Evolutionary conservation across 2,329 filamentous ascomycete species (phyloP).

Genomic region (Colletotrichum sp.): DNA sequence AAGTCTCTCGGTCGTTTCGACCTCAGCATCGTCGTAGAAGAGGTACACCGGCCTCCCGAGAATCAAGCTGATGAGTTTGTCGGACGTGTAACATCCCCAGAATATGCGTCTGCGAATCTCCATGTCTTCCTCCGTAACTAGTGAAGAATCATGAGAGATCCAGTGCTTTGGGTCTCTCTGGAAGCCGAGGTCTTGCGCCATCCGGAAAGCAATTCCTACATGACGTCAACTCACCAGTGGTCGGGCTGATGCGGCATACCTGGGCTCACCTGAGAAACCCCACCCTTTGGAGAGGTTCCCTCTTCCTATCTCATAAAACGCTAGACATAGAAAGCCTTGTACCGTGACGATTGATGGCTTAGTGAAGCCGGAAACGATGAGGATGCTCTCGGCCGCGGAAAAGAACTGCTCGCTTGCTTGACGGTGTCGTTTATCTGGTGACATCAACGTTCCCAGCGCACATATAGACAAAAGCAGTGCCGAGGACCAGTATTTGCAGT

Average conservation of each 20-base stretch:
- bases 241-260: neutral
- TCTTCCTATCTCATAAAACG: slow-evolving; percentile 31
- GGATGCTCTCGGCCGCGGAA: slow-evolving; percentile 27
- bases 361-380: slow-evolving; percentile 25
- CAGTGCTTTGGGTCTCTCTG: slow-evolving; percentile 30
- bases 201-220: slow-evolving; percentile 32
- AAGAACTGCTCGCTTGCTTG: slow-evolving; percentile 25
- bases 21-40: slow-evolving; percentile 14
- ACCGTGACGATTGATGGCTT: slow-evolving; percentile 27
- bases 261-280: slow-evolving; percentile 27
- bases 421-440: neutral
- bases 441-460: slow-evolving; percentile 26
- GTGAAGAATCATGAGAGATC: slow-evolving; percentile 22
- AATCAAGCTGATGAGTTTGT: slow-evolving; percentile 27
- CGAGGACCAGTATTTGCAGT: slow-evolving; percentile 31
- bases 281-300: slow-evolving; percentile 32
- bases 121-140: slow-evolving; percentile 24
- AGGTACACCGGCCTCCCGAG: slow-evolving; percentile 22
- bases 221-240: neutral
- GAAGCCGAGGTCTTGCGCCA: slow-evolving; percentile 33
- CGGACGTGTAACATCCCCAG: slow-evolving; percentile 33
- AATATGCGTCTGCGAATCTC: slow-evolving; percentile 32
- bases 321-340: slow-evolving; percentile 29
- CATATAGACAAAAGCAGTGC: slow-evolving; percentile 27
- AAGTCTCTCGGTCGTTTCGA: neutral